phyloP scores from a whole-genome alignment of 192 early-diverging fungal species.

The Dispira parvispora region DNA sequence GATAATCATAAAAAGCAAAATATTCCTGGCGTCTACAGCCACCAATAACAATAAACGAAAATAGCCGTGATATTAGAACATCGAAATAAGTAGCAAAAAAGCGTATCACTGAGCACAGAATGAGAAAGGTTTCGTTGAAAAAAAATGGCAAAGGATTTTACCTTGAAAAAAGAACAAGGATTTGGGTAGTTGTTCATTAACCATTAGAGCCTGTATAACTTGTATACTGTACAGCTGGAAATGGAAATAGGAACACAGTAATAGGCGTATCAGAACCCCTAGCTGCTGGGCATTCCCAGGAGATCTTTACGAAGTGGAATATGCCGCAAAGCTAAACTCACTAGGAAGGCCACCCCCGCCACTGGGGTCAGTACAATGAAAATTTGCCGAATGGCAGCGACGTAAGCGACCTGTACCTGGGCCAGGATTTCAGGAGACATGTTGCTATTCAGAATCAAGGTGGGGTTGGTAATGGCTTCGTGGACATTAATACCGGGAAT shows the following conservation, averaged over 20 bases:
- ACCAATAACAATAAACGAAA: no score
- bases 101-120: no score
- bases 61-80: no score
- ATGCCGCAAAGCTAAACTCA: slow-evolving; percentile 30
- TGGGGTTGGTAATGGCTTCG: slow-evolving; percentile 18
- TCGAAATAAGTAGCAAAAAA: no score
- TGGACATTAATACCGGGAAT: slow-evolving; percentile 22
- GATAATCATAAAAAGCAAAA: no score
- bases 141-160: no score
- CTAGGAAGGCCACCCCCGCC: slow-evolving; percentile 26
- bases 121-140: no score
- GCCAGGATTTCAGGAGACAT: slow-evolving; percentile 18
- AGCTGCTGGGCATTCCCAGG: neutral
- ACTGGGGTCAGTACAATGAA: slow-evolving; percentile 37
- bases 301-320: slow-evolving; percentile 11
- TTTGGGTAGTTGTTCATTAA: no score
- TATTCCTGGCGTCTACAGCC: no score
- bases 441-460: slow-evolving; percentile 17
- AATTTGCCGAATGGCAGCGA: slow-evolving; percentile 29
- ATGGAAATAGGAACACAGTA: neutral
- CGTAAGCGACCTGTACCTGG: slow-evolving; percentile 32
- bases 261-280: neutral
- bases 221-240: neutral
- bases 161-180: no score
- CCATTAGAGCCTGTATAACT: no score